Conservation (phyloP, 768 basidiomycete genomes). For the Candolleomyces eurysporus region DNA sequence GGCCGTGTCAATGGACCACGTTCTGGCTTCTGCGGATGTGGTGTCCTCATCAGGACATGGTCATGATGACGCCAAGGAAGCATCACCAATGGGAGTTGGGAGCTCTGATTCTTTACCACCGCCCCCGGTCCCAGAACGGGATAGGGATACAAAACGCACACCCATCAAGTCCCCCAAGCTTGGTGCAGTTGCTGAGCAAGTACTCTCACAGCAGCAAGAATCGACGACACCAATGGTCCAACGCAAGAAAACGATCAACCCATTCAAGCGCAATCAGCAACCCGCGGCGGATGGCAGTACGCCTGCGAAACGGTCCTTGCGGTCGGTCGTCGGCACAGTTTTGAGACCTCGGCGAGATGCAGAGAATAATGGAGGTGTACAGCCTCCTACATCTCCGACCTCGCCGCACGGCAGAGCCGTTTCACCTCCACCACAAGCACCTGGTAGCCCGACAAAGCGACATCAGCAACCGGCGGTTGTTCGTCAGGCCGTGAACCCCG, state of each 20-base stretch:
- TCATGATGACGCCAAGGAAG: constrained; percentile 2
- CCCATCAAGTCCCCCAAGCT: background rate
- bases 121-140: constrained; percentile 6
- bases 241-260: constrained; percentile 32
- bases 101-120: background rate
- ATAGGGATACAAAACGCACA: background rate
- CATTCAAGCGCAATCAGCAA: constrained; percentile 33
- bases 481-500: constrained; percentile 50
- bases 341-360: constrained; percentile 20
- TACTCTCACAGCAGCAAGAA: background rate
- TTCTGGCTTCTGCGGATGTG: background rate
- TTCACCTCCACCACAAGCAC: background rate
- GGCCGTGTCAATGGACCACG: background rate
- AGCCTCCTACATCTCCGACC: constrained; percentile 38
- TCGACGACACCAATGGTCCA: constrained; percentile 2
- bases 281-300: background rate
- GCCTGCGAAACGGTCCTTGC: constrained; percentile 12
- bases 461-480: constrained; percentile 11
- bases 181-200: background rate
- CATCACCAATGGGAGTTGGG: too few species aligned
- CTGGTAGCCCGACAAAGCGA: constrained; percentile 1
- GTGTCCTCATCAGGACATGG: background rate
- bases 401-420: background rate
- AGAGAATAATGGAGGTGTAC: constrained; percentile 16
- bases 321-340: constrained; percentile 40